These are phyloP conservation scores for Exophiala spinifera DNA, from an alignment of 2,329 filamentous ascomycete genomes.

Conservation along the genomic window DNA sequence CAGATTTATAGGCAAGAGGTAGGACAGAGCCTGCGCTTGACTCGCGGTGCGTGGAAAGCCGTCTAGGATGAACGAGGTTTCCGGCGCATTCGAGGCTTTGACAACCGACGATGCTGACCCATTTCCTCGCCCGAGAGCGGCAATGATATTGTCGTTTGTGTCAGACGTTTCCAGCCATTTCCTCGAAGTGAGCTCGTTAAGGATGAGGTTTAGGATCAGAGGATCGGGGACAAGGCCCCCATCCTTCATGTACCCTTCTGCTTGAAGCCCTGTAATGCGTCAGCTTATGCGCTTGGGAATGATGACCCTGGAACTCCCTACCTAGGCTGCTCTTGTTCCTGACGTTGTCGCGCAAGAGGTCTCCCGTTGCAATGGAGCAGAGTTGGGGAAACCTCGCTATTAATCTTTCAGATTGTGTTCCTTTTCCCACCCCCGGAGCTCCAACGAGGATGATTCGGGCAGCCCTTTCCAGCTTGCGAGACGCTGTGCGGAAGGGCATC, in stretches of 20 bases:
- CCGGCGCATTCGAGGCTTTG: conserved; percentile 59
- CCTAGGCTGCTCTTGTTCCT: conserved; percentile 81
- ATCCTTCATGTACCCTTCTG: conserved; percentile 80
- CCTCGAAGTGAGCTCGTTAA: conserved; percentile 77
- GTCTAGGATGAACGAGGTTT: conserved; percentile 90
- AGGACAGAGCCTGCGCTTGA: conserved; percentile 75
- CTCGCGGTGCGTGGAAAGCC: conserved; percentile 86
- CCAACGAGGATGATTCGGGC: conserved; percentile 93
- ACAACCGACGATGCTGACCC: conserved; percentile 37
- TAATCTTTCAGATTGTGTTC: conserved; percentile 88
- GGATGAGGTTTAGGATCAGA: conserved; percentile 88
- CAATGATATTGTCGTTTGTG: conserved; percentile 33
- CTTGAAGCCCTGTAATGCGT: conserved; percentile 70
- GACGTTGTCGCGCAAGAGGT: conserved; percentile 89
- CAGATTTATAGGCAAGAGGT: conserved; percentile 88
- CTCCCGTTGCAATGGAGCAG: conserved; percentile 87
- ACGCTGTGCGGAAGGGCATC: conserved; percentile 31
- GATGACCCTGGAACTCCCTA: conserved; percentile 41
- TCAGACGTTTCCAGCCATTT: conserved; percentile 68
- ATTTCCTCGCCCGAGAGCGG: conserved; percentile 40
- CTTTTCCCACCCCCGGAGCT: conserved; percentile 95
- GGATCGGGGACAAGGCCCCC: conserved; percentile 88
- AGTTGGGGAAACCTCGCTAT: conserved; percentile 84
- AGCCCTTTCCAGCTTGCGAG: conserved; percentile 65
- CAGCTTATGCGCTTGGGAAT: conserved; percentile 10